Conservation (phyloP, 192 early-diverging fungal species). For the Coemansia interrupta region DNA sequence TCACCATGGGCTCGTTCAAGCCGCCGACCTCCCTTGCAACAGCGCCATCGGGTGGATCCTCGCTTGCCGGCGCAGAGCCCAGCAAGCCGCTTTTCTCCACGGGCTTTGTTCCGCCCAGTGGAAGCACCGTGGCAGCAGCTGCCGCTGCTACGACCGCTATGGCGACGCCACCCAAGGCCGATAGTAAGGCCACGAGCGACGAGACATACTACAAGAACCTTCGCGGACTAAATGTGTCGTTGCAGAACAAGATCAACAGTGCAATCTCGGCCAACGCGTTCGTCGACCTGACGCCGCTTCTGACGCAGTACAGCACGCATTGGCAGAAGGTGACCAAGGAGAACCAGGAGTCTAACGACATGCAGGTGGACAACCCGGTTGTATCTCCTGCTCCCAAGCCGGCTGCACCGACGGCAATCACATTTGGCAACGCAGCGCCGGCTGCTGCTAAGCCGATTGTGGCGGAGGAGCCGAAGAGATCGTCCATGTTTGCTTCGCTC, state of each 20-base stretch:
- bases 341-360: not conserved
- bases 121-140: not conserved
- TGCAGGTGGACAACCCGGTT: no score
- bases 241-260: conserved; percentile 38
- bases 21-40: conserved; percentile 20
- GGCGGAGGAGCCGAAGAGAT: not conserved
- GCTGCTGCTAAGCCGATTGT: not conserved
- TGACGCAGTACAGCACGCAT: conserved; percentile 40
- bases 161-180: not conserved
- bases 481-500: conserved; percentile 4
- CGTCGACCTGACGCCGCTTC: conserved; percentile 41
- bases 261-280: conserved; percentile 35
- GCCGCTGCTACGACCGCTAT: not conserved
- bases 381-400: conserved; percentile 1
- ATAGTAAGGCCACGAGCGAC: conserved; percentile 1
- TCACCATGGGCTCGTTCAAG: conserved; percentile 39
- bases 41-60: not conserved
- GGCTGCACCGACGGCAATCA: not conserved
- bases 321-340: conserved; percentile 24
- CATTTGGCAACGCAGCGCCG: not conserved
- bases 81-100: conserved; percentile 18
- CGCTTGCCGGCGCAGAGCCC: not conserved
- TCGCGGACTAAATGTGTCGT: conserved; percentile 50
- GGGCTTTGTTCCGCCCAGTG: conserved; percentile 20
- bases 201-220: conserved; percentile 40